Percentiles rank a stretch among this genome's conserved stretches.
These are phyloP conservation scores for Dalbergia cochinchinensis DNA, from an alignment of 306 rosid species.

Conservation along the genomic window DNA sequence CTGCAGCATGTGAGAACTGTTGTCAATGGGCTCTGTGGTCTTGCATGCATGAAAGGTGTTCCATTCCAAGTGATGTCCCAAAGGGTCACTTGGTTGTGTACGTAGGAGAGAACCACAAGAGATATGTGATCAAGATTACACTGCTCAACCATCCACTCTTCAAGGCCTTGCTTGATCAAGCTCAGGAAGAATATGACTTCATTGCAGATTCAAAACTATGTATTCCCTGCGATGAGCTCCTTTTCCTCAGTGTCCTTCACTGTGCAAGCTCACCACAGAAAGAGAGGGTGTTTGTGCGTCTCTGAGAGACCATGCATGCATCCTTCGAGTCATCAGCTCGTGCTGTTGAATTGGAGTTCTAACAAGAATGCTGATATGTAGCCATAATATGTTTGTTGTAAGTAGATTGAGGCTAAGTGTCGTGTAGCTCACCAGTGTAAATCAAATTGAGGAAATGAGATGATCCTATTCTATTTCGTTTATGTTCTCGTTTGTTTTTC, in stretches of 20 bases:
- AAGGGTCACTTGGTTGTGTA: slow-evolving; percentile 95
- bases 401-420: slow-evolving; percentile 34
- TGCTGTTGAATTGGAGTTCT: slow-evolving; percentile 34
- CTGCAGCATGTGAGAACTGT: slow-evolving; percentile 59
- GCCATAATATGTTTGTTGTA: slow-evolving; percentile 39
- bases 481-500: neutral
- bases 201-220: slow-evolving; percentile 70
- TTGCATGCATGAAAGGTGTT: slow-evolving; percentile 51
- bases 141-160: slow-evolving; percentile 86
- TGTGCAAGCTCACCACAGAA: slow-evolving; percentile 57
- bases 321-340: slow-evolving; percentile 38
- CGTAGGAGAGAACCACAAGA: slow-evolving; percentile 79
- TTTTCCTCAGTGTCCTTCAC: slow-evolving; percentile 68
- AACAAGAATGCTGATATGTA: slow-evolving; percentile 50
- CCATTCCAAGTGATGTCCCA: slow-evolving; percentile 90
- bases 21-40: slow-evolving; percentile 64
- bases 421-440: slow-evolving; percentile 42
- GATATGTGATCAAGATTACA: slow-evolving; percentile 77
- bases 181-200: slow-evolving; percentile 84
- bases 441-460: slow-evolving; percentile 33
- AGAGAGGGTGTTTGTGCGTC: slow-evolving; percentile 37
- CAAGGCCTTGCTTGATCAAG: slow-evolving; percentile 84
- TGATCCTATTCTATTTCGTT: slow-evolving; percentile 4
- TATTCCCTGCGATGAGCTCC: slow-evolving; percentile 82
- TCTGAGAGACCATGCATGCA: slow-evolving; percentile 32